These are phyloP conservation scores for Monosporascus sp. DNA, from an alignment of 2,329 filamentous ascomycete genomes.

Conservation along the genomic window DNA sequence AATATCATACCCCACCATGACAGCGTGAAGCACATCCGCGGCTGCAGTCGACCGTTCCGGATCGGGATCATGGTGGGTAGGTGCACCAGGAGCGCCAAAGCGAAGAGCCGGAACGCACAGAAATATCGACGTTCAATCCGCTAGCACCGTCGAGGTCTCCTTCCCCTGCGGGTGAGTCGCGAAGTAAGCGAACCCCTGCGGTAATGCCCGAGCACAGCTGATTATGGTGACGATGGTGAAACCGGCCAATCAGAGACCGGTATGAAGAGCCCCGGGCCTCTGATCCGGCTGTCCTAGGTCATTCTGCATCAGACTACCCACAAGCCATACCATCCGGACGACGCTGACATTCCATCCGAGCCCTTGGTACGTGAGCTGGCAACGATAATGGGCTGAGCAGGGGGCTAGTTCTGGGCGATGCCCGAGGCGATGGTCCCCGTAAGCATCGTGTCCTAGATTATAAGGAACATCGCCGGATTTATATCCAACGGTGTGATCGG, in stretches of 20 bases:
- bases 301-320: constrained; percentile 52
- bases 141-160: constrained; percentile 6
- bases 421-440: constrained; percentile 54
- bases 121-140: constrained; percentile 8
- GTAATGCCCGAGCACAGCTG: constrained; percentile 8
- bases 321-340: constrained; percentile 56
- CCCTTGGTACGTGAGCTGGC: constrained; percentile 57
- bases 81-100: constrained; percentile 8
- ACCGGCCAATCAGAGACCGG: constrained; percentile 41
- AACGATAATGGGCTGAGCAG: constrained; percentile 44
- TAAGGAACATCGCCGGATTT: constrained; percentile 59
- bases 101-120: constrained; percentile 12
- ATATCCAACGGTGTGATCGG: constrained; percentile 44
- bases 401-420: constrained; percentile 44
- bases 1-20: constrained; percentile 17
- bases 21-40: constrained; percentile 12
- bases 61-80: not conserved
- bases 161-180: constrained; percentile 2
- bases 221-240: constrained; percentile 12
- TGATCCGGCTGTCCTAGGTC: constrained; percentile 44
- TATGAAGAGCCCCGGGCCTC: constrained; percentile 59
- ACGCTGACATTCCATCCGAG: constrained; percentile 54
- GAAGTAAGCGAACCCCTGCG: constrained; percentile 10
- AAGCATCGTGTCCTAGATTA: constrained; percentile 60
- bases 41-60: not conserved